These are phyloP conservation scores for Backusella morwellensis DNA, from an alignment of 192 early-diverging fungal genomes.

Conservation along the genomic window DNA sequence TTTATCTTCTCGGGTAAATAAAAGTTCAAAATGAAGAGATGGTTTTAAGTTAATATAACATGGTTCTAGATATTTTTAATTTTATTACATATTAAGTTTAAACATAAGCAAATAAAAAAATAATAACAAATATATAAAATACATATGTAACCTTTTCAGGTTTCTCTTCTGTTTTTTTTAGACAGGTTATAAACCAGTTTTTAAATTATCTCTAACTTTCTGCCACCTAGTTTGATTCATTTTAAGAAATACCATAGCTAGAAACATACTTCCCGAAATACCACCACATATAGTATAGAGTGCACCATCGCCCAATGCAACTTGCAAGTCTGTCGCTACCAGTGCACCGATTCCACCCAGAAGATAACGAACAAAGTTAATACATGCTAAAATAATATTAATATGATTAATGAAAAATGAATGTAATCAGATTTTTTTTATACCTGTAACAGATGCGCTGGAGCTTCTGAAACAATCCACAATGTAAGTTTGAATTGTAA, in stretches of 20 bases:
- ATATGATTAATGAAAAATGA: background rate
- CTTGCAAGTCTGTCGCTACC: background rate
- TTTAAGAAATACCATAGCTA: background rate
- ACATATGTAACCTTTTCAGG: background rate
- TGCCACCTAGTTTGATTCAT: background rate
- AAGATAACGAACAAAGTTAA: background rate
- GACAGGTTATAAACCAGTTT: background rate
- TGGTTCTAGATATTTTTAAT: no score
- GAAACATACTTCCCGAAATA: background rate
- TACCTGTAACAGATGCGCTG: constrained; percentile 35
- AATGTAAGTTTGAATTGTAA: constrained; percentile 31
- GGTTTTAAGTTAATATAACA: no score
- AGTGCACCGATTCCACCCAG: background rate
- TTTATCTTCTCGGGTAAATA: background rate
- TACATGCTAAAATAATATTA: background rate
- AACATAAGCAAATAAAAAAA: background rate
- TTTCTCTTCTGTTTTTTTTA: background rate
- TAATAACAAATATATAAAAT: background rate
- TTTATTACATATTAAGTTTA: background rate
- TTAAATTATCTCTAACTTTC: background rate
- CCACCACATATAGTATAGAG: background rate
- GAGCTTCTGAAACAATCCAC: constrained; percentile 30
- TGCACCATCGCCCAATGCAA: background rate
- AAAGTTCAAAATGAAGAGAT: background rate
- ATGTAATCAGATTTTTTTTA: background rate